phyloP scores from a whole-genome alignment of 2,329 filamentous ascomycete species.

The Fusarium compactum region DNA sequence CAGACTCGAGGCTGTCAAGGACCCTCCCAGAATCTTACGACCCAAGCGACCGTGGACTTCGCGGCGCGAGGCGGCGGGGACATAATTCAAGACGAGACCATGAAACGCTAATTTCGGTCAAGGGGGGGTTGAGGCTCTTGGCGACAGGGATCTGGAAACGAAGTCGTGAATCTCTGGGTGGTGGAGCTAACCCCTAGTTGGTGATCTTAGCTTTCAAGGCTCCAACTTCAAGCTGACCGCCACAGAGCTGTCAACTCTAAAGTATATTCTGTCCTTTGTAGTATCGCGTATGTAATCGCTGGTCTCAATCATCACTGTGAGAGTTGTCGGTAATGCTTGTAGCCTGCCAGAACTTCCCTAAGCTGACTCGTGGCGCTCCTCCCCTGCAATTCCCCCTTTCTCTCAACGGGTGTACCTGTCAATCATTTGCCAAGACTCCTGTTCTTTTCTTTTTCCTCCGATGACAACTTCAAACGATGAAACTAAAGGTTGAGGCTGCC shows the following conservation, averaged over 20 bases:
- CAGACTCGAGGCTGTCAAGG: neutral
- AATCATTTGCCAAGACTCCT: slow-evolving; percentile 6
- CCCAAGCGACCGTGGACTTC: neutral
- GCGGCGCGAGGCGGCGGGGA: neutral
- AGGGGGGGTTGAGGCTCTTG: slow-evolving; percentile 7
- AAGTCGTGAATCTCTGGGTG: slow-evolving; percentile 1
- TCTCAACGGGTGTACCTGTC: neutral
- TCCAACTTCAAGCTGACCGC: slow-evolving; percentile 6
- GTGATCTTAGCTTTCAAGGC: slow-evolving; percentile 19
- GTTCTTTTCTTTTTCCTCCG: slow-evolving; percentile 1
- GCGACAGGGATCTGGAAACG: slow-evolving; percentile 18
- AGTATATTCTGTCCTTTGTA: neutral
- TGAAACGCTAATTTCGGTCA: slow-evolving; percentile 25
- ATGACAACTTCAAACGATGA: slow-evolving; percentile 1
- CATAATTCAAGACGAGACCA: neutral
- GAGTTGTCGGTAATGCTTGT: neutral
- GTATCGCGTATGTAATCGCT: neutral
- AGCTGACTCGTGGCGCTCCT: neutral
- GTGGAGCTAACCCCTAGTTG: slow-evolving; percentile 12
- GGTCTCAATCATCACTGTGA: neutral
- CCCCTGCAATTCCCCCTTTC: neutral
- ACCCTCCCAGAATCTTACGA: neutral
- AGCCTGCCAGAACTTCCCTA: neutral
- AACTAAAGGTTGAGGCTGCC: slow-evolving; percentile 9
- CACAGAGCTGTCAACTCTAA: slow-evolving; percentile 1